Base-by-base conservation (phyloP, 148 eudicot species). In the Gaultheria prostrata region DNA sequence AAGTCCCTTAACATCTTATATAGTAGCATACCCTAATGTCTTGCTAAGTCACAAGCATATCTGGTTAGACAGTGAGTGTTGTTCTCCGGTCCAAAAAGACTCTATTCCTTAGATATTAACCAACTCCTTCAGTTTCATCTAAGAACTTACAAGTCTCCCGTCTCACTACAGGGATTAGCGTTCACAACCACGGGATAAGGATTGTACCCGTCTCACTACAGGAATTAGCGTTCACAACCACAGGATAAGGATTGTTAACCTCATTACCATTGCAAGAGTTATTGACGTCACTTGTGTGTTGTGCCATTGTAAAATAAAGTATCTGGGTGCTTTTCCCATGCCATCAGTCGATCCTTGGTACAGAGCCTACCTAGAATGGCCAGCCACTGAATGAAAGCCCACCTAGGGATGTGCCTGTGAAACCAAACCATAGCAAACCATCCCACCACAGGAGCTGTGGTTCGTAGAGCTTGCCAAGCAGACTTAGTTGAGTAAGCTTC, bases 221-320 rank as follows among this genome's bases (percentile, higher is more conserved):
- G 48, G 20, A 20, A 45, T 46, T 61, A 61, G 35, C 8, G 63
- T 80, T 43, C 82, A 80, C 82, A 35, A 35, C 69, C 70, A 56
- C 18, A 63, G 72, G 35, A 48, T 46, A 61, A n/a, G 20, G 7
- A 39, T 57, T 11, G 17, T 12, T n/a, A 32, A 33, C 28, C 69
- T 21, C 26, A 11, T 35, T 39, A 3, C 2, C 21, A 78, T 24
- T 26, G 80, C 46, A 32, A 17, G 15, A 56, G 78, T 21, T 50
- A 48, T 76, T 24, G 56, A 48, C 33, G 1, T 75, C 5, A 35
- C 78, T 43, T 2, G 54, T 75, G 54, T n/a, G 30, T n/a, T 46
- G 30, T 46, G 78, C 13, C 78, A 49, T 75, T 6, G 26, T 46
- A 46, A 75, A 46, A n/a, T 39, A n/a, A 76, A 48, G 6, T 15